phyloP scores from a whole-genome alignment of 768 basidiomycete species.

The Mycena alexandri region DNA sequence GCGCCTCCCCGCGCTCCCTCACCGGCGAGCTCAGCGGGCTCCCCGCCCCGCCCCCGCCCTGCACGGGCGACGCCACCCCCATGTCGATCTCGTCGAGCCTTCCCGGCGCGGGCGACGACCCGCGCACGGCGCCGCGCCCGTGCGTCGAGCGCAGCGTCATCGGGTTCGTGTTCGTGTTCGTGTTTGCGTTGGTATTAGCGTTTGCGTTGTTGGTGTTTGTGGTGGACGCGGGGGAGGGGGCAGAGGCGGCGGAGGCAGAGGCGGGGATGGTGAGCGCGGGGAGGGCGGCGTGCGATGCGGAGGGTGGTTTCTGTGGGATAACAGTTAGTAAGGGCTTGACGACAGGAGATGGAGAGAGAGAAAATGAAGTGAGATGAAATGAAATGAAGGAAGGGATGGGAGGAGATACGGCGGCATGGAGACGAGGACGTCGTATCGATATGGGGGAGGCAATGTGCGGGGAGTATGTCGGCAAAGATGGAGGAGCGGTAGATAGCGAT shows the following conservation, averaged over 20 bases:
- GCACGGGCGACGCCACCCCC: no score
- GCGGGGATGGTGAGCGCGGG: no score
- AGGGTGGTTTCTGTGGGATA: no score
- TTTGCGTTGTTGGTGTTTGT: not conserved
- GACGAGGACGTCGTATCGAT: no score
- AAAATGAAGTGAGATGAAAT: no score
- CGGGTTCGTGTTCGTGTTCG: not conserved
- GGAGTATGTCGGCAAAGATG: no score
- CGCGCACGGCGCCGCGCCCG: not conserved
- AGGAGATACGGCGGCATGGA: no score
- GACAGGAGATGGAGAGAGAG: not conserved
- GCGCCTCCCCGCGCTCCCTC: constrained; percentile 14
- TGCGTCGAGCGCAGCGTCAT: constrained; percentile 22
- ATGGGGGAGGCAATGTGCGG: no score
- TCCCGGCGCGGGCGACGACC: constrained; percentile 29
- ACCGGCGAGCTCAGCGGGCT: constrained; percentile 20
- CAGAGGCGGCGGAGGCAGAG: not conserved
- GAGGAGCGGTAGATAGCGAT: no score
- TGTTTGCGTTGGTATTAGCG: not conserved
- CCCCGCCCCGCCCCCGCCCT: constrained; percentile 22
- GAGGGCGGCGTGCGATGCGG: no score
- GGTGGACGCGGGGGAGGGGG: not conserved
- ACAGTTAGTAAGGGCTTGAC: not conserved
- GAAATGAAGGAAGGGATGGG: no score
- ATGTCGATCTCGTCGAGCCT: no score